phyloP scores from a whole-genome alignment of 257 asterid species.

The Marsdenia floribunda region DNA sequence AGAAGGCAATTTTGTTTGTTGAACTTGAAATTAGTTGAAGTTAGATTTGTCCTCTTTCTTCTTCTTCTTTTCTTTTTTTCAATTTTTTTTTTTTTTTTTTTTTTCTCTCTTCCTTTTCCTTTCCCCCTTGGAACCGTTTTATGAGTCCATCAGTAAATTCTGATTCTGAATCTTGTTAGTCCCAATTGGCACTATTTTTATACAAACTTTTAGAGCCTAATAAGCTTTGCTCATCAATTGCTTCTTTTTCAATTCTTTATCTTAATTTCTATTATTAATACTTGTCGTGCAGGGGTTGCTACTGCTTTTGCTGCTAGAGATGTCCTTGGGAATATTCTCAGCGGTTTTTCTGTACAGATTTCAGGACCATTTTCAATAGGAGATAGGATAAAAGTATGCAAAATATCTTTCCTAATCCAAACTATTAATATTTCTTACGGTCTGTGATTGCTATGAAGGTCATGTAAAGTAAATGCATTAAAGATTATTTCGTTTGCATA shows the following conservation, averaged over 20 bases:
- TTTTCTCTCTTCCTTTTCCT: too few relatives aligned
- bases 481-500: neutral
- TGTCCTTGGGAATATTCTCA: constrained; percentile 82
- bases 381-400: constrained; percentile 75
- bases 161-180: neutral
- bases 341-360: constrained; percentile 76
- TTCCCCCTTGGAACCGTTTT: neutral
- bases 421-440: constrained; percentile 7
- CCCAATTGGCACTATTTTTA: neutral
- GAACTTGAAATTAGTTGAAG: neutral
- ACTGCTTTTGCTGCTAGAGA: constrained; percentile 96
- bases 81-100: too few relatives aligned
- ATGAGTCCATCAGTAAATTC: neutral
- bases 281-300: constrained; percentile 73
- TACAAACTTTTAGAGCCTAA: neutral
- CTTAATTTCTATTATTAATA: constrained; percentile 4
- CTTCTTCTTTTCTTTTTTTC: too few relatives aligned
- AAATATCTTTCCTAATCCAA: constrained; percentile 1
- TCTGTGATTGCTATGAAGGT: neutral
- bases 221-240: constrained; percentile 1
- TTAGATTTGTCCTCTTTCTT: neutral
- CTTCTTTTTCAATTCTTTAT: neutral
- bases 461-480: neutral
- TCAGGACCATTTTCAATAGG: constrained; percentile 82
- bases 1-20: neutral